Evolutionary conservation across 345 rosid species (phyloP), one percentile per base, ranked within the genome.

Genomic region (Cochlearia excelsa): DNA sequence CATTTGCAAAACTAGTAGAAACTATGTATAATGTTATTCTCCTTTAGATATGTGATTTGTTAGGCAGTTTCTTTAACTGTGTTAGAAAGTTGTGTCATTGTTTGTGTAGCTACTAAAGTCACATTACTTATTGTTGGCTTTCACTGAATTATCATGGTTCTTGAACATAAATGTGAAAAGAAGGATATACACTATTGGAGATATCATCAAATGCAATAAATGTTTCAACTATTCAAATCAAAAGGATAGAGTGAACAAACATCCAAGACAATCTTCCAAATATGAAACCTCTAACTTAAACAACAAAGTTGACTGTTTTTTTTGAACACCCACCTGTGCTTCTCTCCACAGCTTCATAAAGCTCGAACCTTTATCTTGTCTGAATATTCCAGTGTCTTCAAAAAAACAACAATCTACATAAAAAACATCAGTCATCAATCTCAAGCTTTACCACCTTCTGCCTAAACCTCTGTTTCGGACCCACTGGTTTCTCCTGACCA

Each of bases 401-500:
- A 16, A 16, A 16, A 16, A 16, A 16, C 23, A 16, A 16, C 23
- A 16, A 16, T 16, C 23, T 16, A 16, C 23, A 16, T 16, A 16
- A 16, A 16, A 16, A 58, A 26, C 63, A 58, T 44, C 30, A 54
- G 45, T 27, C 51, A 16, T 70, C 37, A 70, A 50, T 56, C 59
- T 56, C 37, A 10, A 5, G 35, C 23, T 49, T 30, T 43, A 26
- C 64, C 65, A 54, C 61, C 75, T 61, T 58, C 83, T 57, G 11
- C 26, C 58, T 46, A 45, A 72, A 70, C 73, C 67, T 74, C 82
- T 65, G 61, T 26, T 65, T 23, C 67, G 78, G 65, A 74, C 69
- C 63, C 48, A 64, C 27, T 52, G 77, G 74, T 76, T 80, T 65
- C 81, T 81, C 72, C 69, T 41, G 44, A 74, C 40, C 23, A 73